A percentile compares a stretch with the other conserved stretches of the same genome.
Evolutionary conservation across 2,329 filamentous ascomycete genomes (phyloP).

Genomic region (Fusarium newnesense): DNA sequence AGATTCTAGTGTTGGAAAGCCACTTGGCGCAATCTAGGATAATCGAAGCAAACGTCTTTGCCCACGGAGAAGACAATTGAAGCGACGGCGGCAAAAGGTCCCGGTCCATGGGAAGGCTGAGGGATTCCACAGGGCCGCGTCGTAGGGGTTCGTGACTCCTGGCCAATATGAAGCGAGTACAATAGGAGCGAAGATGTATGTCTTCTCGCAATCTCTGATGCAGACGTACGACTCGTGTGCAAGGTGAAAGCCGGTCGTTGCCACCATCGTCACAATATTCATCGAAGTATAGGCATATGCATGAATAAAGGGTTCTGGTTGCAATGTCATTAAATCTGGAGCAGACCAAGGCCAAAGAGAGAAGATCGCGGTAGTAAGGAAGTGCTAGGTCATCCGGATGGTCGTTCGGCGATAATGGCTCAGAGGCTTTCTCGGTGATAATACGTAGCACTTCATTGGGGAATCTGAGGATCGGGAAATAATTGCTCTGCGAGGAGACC

Average conservation of each 20-base stretch:
- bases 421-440: not conserved
- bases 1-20: not conserved
- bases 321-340: not conserved
- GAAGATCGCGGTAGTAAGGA: not conserved
- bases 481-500: not conserved
- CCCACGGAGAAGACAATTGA: not conserved
- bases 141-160: too few species aligned
- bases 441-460: not conserved
- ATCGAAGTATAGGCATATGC: not conserved
- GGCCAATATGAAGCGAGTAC: not conserved
- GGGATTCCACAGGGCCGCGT: not conserved
- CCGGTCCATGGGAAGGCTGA: not conserved
- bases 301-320: not conserved
- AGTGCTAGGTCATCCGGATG: not conserved
- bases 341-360: not conserved
- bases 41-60: not conserved
- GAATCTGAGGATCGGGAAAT: not conserved
- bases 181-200: not conserved
- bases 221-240: not conserved
- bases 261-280: not conserved
- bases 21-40: not conserved
- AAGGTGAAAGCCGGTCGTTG: not conserved
- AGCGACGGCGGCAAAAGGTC: not conserved
- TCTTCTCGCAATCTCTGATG: not conserved
- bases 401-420: not conserved